Evolutionary conservation across 441 rosid genomes (phyloP).

Genomic region (Gossypium laxum): DNA sequence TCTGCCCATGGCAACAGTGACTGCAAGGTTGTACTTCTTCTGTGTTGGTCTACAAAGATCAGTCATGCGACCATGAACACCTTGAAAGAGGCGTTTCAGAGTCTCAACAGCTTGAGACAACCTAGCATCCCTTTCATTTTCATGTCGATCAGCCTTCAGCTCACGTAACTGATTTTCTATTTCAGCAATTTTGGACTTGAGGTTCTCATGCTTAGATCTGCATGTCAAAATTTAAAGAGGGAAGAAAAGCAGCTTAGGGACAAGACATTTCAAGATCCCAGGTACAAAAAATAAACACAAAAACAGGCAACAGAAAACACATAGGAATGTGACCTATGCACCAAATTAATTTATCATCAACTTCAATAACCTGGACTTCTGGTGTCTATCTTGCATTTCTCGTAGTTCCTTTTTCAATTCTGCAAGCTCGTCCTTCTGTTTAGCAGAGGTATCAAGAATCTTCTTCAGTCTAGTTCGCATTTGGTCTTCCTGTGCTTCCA

Average conservation of each 20-base stretch:
- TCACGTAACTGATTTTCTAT: slow-evolving; percentile 82
- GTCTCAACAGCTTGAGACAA: slow-evolving; percentile 84
- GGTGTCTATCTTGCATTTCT: slow-evolving; percentile 64
- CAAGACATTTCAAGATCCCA: background rate
- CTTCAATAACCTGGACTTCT: slow-evolving; percentile 54
- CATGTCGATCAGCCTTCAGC: slow-evolving; percentile 83
- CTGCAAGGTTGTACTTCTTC: slow-evolving; percentile 91
- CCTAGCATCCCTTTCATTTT: slow-evolving; percentile 85
- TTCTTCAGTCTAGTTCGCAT: slow-evolving; percentile 53
- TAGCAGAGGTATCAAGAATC: slow-evolving; percentile 50
- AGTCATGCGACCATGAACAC: slow-evolving; percentile 97
- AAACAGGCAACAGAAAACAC: background rate
- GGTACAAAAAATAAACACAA: background rate
- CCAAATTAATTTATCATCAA: slow-evolving; percentile 13
- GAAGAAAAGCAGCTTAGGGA: slow-evolving; percentile 4
- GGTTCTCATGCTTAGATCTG: slow-evolving; percentile 63
- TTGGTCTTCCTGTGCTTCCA: slow-evolving; percentile 68
- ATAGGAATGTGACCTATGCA: background rate
- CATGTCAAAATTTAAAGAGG: slow-evolving; percentile 13
- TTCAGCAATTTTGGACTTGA: slow-evolving; percentile 73
- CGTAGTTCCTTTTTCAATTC: slow-evolving; percentile 58
- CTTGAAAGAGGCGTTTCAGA: slow-evolving; percentile 80
- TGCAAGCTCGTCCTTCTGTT: slow-evolving; percentile 52
- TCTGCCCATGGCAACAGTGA: slow-evolving; percentile 97
- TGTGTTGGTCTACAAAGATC: slow-evolving; percentile 90